These are phyloP conservation scores for Lodderomyces jiufengensis DNA, from an alignment of 1,139 yeast genomes.

Conservation along the genomic window DNA sequence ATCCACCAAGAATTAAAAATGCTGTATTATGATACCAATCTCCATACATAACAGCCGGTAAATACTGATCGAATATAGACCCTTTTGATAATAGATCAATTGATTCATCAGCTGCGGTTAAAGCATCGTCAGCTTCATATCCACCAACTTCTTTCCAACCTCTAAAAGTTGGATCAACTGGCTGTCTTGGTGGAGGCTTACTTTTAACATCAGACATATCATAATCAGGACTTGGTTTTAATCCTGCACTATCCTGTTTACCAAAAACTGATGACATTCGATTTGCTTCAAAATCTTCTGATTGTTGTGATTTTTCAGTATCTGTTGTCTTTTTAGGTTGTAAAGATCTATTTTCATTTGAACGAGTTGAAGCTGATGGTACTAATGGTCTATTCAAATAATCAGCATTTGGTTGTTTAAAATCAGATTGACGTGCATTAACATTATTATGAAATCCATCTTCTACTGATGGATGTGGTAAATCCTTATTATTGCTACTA, in stretches of 20 bases:
- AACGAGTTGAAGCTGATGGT: no score
- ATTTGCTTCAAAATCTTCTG: no score
- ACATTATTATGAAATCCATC: not conserved
- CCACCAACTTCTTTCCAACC: constrained; percentile 97
- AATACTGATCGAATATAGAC: constrained; percentile 65
- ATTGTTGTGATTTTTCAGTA: not conserved
- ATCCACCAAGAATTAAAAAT: constrained; percentile 58
- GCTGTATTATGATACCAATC: constrained; percentile 95
- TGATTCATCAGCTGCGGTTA: constrained; percentile 68
- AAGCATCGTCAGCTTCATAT: constrained; percentile 66
- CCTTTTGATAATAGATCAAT: constrained; percentile 62
- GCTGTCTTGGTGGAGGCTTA: constrained; percentile 48
- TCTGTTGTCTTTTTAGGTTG: not conserved
- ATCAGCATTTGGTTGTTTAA: no score
- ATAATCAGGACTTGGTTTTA: constrained; percentile 30
- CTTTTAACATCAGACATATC: constrained; percentile 32
- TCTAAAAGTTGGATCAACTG: constrained; percentile 63
- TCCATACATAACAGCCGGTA: constrained; percentile 75
- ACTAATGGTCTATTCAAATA: no score
- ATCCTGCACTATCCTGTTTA: not conserved
- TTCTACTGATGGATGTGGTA: not conserved
- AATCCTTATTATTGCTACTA: not conserved
- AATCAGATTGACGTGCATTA: no score
- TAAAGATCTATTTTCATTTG: not conserved
- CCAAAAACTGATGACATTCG: no score